Base-by-base conservation (phyloP, 805 yeast genomes). In the Wickerhamiella sergipiensis region DNA sequence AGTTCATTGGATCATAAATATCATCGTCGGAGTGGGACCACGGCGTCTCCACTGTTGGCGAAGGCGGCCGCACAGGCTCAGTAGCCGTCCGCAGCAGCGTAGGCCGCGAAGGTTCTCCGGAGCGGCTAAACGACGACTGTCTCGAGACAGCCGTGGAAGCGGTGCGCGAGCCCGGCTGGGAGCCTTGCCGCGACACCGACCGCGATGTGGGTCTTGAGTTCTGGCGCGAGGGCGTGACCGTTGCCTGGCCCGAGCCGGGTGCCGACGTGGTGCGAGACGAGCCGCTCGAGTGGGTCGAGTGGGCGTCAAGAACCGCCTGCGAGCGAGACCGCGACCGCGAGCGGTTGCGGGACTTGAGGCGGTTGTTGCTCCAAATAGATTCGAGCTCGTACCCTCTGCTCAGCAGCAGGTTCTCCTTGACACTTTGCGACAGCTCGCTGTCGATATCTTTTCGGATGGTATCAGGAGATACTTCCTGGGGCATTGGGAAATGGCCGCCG, bases 1-100 rank as follows among this genome's bases (percentile, higher is more conserved):
- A 59, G 49, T 56, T 58, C 48, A 56, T 43, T 2, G 60, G 56
- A 40, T 59, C 62, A 24, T 56, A 55, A 1, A 56, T 56, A 33
- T 56, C 60, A 29, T 57, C 59, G n/a, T 54, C 55, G 9, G 44
- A 54, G 21, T 50, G 42, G 1, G 47, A 26, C 56, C 55, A 55
- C 2, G 40, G 13, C 2, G 42, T 21, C n/a, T 33, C 18, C 8
- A 6, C 29, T 1, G 21, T 50, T 6, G 19, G 23, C 8, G 31
- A 44, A 12, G 43, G 45, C 10, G 48, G 8, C 18, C 24, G 19
- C 9, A 42, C 38, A 3, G 52, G 52, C 43, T 47, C 50, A 4
- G 60, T 57, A 1, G 59, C 49, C 1, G 58, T 54, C 6, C 60
- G 51, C 29, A 46, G 36, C 33, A 57, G 52, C 10, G 49, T 51